Percentiles rank a stretch among this genome's conserved stretches.
phyloP scores from a whole-genome alignment of 768 basidiomycete species.

The Pilatotrama ljubarskyi region DNA sequence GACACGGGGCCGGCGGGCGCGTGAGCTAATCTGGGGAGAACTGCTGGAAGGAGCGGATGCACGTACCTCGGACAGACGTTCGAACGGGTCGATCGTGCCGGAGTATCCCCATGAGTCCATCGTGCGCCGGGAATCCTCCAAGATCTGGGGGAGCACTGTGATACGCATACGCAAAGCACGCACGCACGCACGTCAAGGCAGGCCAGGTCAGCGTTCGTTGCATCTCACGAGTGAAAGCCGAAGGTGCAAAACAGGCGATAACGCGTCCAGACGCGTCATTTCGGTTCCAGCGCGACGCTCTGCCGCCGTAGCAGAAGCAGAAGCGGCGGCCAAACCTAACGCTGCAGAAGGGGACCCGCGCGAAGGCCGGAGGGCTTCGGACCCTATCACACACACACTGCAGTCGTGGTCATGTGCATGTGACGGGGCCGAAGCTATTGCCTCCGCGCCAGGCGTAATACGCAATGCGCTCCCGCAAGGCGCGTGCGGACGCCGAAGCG shows the following conservation, averaged over 20 bases:
- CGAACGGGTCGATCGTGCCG: constrained; percentile 73
- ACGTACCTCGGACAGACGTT: constrained; percentile 50
- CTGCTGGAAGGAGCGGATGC: not conserved
- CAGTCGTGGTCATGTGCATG: not conserved
- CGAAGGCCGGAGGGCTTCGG: constrained; percentile 7
- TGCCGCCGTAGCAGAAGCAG: not conserved
- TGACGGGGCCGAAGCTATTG: constrained; percentile 3
- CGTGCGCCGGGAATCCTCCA: constrained; percentile 60
- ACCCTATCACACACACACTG: not conserved
- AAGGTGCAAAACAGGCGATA: constrained; percentile 1
- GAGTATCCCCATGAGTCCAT: constrained; percentile 67
- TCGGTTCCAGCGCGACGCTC: not conserved
- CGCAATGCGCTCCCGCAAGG: not conserved
- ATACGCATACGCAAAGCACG: too few species aligned
- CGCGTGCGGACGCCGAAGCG: not conserved
- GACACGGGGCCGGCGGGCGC: constrained; percentile 8
- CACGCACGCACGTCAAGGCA: not conserved
- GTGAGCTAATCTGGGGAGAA: constrained; percentile 4
- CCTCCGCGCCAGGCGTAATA: not conserved
- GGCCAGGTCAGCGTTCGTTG: too few species aligned
- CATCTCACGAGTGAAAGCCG: not conserved
- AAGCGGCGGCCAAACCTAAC: not conserved
- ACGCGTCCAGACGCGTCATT: not conserved
- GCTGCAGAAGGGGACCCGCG: not conserved
- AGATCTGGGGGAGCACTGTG: constrained; percentile 63